Evolutionary conservation across 805 yeast species (phyloP).

Genomic region (Kluyveromyces lactis): DNA sequence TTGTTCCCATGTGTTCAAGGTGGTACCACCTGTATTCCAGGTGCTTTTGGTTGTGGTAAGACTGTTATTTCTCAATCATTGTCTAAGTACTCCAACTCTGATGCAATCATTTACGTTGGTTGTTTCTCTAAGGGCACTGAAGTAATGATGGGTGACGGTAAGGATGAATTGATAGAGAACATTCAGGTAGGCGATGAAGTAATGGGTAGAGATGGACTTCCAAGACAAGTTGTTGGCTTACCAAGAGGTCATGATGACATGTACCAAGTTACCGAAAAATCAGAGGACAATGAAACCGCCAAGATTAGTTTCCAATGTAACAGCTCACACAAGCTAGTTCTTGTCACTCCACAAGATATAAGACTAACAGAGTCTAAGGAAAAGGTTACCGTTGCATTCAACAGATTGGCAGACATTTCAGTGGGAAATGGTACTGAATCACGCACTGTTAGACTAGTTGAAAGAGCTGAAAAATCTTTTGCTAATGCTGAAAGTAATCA

Average conservation of each 20-base stretch:
- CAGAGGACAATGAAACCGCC: slow-evolving; percentile 7
- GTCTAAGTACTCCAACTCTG: slow-evolving; percentile 96
- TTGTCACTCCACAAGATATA: too few species aligned
- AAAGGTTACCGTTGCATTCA: too few species aligned
- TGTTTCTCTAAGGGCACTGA: slow-evolving; percentile 40
- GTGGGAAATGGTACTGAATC: too few species aligned
- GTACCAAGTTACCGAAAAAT: slow-evolving; percentile 30
- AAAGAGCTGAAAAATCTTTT: slow-evolving; percentile 4
- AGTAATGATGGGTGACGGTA: slow-evolving; percentile 40
- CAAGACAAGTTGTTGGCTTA: slow-evolving; percentile 35
- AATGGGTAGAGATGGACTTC: slow-evolving; percentile 38
- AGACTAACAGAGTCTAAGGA: too few species aligned
- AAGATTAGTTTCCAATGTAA: slow-evolving; percentile 26
- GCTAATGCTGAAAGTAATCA: slow-evolving; percentile 6
- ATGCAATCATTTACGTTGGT: slow-evolving; percentile 91
- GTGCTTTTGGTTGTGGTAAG: slow-evolving; percentile 99
- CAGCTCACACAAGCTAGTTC: slow-evolving; percentile 33
- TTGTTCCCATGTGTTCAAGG: slow-evolving; percentile 99
- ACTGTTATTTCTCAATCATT: slow-evolving; percentile 96
- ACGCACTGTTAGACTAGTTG: slow-evolving; percentile 6
- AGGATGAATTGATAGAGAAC: slow-evolving; percentile 28
- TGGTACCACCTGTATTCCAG: slow-evolving; percentile 99
- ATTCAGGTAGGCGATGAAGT: slow-evolving; percentile 35
- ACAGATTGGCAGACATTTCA: too few species aligned
- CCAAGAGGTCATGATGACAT: slow-evolving; percentile 39